These are phyloP conservation scores for Coccomyxa sp. DNA, from an alignment of 139 green algal genomes.

Conservation along the genomic window DNA sequence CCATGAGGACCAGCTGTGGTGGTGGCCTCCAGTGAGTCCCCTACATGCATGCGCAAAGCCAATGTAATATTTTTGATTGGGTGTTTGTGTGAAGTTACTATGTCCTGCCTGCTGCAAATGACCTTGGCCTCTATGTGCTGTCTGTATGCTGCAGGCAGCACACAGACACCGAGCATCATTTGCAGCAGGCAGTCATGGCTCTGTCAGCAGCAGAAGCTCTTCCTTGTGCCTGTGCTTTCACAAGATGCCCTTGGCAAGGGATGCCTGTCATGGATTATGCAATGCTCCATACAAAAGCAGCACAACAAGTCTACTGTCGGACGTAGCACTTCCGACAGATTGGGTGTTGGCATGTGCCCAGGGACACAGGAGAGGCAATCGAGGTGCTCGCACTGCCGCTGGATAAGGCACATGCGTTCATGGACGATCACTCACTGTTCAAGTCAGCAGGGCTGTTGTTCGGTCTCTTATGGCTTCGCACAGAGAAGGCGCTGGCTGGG, in stretches of 20 bases:
- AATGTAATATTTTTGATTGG: not conserved
- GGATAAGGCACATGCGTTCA: constrained; percentile 38
- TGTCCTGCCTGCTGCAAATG: not conserved
- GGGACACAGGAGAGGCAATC: constrained; percentile 70
- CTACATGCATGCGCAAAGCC: not conserved
- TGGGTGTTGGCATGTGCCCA: not conserved
- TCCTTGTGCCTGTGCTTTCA: too few relatives aligned
- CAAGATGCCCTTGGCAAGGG: too few relatives aligned
- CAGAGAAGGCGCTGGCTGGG: not conserved
- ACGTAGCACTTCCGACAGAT: not conserved
- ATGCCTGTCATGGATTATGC: too few relatives aligned
- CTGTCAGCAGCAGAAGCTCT: too few relatives aligned
- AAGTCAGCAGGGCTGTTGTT: constrained; percentile 73
- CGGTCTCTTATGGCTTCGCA: constrained; percentile 56
- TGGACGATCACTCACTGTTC: constrained; percentile 46
- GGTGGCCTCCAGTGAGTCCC: constrained; percentile 21
- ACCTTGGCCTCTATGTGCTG: not conserved
- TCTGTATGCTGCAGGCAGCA: not conserved
- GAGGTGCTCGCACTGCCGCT: constrained; percentile 81
- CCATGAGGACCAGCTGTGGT: constrained; percentile 31
- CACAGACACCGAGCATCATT: not conserved
- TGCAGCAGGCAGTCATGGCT: too few relatives aligned
- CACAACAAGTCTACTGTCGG: too few relatives aligned
- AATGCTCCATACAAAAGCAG: too few relatives aligned
- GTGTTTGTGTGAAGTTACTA: not conserved